Conservation (phyloP, 306 rosid species). For the Begonia peltatifolia region DNA sequence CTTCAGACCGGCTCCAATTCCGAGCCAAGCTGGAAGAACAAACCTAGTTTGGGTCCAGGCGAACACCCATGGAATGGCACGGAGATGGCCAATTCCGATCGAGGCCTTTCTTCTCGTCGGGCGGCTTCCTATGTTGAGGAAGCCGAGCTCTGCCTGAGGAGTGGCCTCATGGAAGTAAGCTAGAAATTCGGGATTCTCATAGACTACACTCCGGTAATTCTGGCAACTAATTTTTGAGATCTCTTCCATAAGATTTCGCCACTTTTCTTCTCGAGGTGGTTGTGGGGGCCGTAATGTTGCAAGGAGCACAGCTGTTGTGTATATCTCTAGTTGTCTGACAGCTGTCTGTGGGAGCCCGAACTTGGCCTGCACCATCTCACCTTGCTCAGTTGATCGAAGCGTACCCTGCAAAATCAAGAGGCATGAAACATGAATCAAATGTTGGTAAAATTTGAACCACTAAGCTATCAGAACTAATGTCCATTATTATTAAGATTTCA, state of each 20-base stretch:
- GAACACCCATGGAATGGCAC: constrained; percentile 93
- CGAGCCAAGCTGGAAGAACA: constrained; percentile 96
- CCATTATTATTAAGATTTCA: no score
- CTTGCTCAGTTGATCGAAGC: constrained; percentile 86
- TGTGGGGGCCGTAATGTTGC: constrained; percentile 90
- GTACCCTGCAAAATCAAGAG: constrained; percentile 44
- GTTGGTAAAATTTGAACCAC: no score
- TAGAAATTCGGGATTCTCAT: constrained; percentile 78
- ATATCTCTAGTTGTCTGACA: constrained; percentile 88
- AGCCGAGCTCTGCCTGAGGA: constrained; percentile 95
- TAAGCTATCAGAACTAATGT: no score
- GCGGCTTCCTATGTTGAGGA: constrained; percentile 92
- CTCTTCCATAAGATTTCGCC: constrained; percentile 90
- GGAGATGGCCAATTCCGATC: constrained; percentile 70
- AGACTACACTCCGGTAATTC: constrained; percentile 61
- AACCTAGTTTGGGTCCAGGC: constrained; percentile 97
- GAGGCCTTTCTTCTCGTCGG: constrained; percentile 73
- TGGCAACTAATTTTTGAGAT: constrained; percentile 71
- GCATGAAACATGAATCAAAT: neutral
- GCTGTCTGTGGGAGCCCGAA: constrained; percentile 83
- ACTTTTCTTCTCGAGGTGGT: constrained; percentile 68
- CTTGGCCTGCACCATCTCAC: constrained; percentile 95
- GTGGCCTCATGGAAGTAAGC: constrained; percentile 89
- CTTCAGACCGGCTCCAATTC: constrained; percentile 80
- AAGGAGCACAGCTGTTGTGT: constrained; percentile 88